Evolutionary conservation across 148 eudicot genomes (phyloP).

Genomic region (Rhododendron simsii): DNA sequence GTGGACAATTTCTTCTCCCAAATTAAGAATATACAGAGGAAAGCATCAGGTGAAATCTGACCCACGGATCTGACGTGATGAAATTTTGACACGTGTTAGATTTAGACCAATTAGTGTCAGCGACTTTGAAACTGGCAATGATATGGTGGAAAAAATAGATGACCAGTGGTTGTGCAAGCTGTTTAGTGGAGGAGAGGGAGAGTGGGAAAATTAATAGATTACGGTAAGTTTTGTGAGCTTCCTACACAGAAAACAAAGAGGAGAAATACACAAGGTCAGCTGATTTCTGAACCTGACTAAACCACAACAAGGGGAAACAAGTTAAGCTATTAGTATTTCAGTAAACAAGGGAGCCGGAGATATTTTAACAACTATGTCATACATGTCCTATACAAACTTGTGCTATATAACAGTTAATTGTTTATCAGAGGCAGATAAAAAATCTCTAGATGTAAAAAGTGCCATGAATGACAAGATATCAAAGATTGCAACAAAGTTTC

Average conservation of each 20-base stretch:
- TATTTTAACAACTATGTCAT: background rate
- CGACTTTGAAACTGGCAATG: background rate
- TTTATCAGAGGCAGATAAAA: too few species aligned
- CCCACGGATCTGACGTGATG: background rate
- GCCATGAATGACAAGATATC: background rate
- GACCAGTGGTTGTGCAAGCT: background rate
- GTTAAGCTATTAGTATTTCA: background rate
- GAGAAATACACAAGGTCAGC: background rate
- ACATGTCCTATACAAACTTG: background rate
- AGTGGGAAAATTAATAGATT: background rate
- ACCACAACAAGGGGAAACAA: background rate
- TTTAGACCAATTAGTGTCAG: background rate
- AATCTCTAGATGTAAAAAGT: background rate
- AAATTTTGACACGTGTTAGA: background rate
- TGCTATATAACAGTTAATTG: background rate
- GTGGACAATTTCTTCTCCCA: background rate
- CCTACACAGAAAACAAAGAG: background rate
- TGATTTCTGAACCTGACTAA: background rate
- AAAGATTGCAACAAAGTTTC: slow-evolving; percentile 81
- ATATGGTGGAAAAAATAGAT: background rate
- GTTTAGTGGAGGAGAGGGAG: background rate
- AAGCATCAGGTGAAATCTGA: background rate
- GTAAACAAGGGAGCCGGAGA: background rate
- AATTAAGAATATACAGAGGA: background rate
- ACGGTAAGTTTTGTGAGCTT: background rate